Conservation (phyloP, 2,329 filamentous ascomycete species). For the Cryphonectria carpinicola region DNA sequence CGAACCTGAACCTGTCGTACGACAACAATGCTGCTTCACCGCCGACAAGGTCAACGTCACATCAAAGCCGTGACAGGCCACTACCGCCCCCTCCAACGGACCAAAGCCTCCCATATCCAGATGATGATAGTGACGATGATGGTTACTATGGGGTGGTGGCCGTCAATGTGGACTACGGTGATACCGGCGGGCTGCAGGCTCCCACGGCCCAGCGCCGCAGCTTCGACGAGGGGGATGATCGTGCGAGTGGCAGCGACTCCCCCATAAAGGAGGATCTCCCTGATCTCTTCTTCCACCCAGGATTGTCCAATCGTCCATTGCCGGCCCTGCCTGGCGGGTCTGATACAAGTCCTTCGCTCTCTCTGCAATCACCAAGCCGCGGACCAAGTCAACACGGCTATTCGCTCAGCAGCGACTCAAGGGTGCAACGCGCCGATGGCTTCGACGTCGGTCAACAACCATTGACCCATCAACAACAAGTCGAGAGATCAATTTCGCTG, state of each 20-base stretch:
- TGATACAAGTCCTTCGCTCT: constrained; percentile 60
- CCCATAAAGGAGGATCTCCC: constrained; percentile 74
- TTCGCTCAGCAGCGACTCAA: constrained; percentile 53
- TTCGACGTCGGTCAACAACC: constrained; percentile 50
- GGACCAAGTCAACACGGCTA: constrained; percentile 54
- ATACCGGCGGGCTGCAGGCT: constrained; percentile 85
- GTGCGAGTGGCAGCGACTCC: constrained; percentile 65
- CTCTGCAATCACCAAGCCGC: constrained; percentile 47
- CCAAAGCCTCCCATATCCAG: constrained; percentile 44
- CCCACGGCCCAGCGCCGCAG: constrained; percentile 76
- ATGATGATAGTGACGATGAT: constrained; percentile 45
- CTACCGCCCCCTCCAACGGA: constrained; percentile 41
- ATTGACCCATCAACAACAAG: constrained; percentile 49
- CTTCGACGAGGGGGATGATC: constrained; percentile 92
- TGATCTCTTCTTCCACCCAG: constrained; percentile 93
- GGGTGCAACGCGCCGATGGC: constrained; percentile 44
- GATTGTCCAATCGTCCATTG: constrained; percentile 67
- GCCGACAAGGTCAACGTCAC: constrained; percentile 39
- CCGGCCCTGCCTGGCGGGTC: constrained; percentile 66
- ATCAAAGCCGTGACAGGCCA: constrained; percentile 25
- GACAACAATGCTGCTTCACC: constrained; percentile 51
- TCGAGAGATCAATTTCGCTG: constrained; percentile 79
- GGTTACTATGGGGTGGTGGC: constrained; percentile 23
- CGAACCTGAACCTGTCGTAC: constrained; percentile 54
- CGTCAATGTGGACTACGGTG: constrained; percentile 82